Evolutionary conservation across 2,329 filamentous ascomycete genomes (phyloP), one percentile per base, ranked within the genome.

Genomic region (Fusarium mundagurra): DNA sequence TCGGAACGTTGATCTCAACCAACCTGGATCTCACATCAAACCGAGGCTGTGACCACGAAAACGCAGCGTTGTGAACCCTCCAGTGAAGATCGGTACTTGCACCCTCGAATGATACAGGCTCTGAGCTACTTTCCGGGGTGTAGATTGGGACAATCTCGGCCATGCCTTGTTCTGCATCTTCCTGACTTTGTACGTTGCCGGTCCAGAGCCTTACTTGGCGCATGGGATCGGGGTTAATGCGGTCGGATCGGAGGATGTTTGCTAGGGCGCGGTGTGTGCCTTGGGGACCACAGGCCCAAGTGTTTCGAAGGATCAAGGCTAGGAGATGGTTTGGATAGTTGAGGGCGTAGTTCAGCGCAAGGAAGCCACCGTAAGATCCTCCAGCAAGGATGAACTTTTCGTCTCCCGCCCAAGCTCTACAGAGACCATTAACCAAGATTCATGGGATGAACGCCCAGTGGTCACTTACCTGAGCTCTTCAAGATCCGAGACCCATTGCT

Each of bases 321-420:
- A 48, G 13, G 11, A 69, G 44, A n/a, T 50, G 64, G 7, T 22
- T 13, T 5, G 64, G 67, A 4, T 45, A 63, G 8, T 48, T 22
- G 8, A 69, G 22, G 16, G 67, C 44, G 11, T 69, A 69, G 27
- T 29, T 39, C 14, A 69, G 14, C 3, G 67, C 44, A 4, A 69
- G 67, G 11, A 69, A 69, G 5, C 64, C 67, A 13, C 67, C 57
- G 11, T 69, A 69, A 0, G 67, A 69, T 18, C 51, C 51, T 20
- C 67, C 67, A 27, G 64, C 64, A 3, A 69, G 39, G 18, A 69
- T 36, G n/a, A 69, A 69, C 3, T 53, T 63, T 7, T 69, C 67
- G 3, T 39, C 67, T 17, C 50, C 67, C 0, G 17, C 50, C 67
- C 67, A 69, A 5, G 9, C 64, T 24, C 64, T 69, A 12, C 0